Conservation (phyloP, 2,329 filamentous ascomycete genomes). For the Penicillium palitans region DNA sequence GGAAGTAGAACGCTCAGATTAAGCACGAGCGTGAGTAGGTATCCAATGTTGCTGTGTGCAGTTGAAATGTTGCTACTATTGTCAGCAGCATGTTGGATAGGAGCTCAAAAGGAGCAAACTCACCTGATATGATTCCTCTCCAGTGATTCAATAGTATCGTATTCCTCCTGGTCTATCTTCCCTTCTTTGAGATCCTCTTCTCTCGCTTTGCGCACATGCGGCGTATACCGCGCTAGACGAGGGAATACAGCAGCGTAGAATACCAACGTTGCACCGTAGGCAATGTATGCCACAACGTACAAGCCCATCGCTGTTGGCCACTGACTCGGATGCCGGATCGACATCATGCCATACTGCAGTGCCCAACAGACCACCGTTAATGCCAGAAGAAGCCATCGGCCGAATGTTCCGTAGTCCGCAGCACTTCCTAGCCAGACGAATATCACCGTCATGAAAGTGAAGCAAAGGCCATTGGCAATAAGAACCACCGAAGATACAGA, state of each 20-base stretch:
- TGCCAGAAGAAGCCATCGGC: conserved; percentile 42
- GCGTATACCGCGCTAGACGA: conserved; percentile 42
- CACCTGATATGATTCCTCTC: conserved; percentile 46
- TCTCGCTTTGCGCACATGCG: conserved; percentile 44
- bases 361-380: conserved; percentile 46
- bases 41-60: conserved; percentile 48
- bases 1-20: conserved; percentile 45
- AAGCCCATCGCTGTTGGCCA: conserved; percentile 46
- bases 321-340: conserved; percentile 38
- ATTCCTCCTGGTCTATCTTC: conserved; percentile 40
- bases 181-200: conserved; percentile 44
- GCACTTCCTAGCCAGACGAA: conserved; percentile 46
- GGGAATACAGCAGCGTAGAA: conserved; percentile 47
- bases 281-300: conserved; percentile 44
- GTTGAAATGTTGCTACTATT: conserved; percentile 40
- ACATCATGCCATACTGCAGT: conserved; percentile 45
- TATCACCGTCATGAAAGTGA: conserved; percentile 46
- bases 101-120: background rate
- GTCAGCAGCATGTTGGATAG: conserved; percentile 6
- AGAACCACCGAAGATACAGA: conserved; percentile 43
- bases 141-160: conserved; percentile 45
- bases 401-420: conserved; percentile 46
- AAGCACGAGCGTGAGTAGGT: conserved; percentile 41
- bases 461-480: conserved; percentile 46
- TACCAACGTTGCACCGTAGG: conserved; percentile 45